These are phyloP conservation scores for Neurospora sp. DNA, from an alignment of 495 filamentous ascomycete genomes.

Conservation along the genomic window DNA sequence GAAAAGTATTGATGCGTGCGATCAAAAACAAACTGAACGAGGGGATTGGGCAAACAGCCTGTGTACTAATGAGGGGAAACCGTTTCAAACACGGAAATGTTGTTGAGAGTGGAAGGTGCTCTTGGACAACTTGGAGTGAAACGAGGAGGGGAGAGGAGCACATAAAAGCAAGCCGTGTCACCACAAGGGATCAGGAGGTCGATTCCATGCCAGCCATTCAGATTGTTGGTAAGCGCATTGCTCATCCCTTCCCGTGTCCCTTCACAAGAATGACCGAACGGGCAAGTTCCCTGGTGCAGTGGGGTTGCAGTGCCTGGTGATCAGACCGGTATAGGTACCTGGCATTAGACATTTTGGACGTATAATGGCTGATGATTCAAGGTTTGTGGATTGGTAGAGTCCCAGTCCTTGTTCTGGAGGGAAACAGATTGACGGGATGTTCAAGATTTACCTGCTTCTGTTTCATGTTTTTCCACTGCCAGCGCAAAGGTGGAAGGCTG, in stretches of 20 bases:
- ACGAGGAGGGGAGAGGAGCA: neutral
- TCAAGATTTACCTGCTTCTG: neutral
- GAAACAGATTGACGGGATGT: neutral
- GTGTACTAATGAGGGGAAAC: neutral
- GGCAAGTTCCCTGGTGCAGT: neutral
- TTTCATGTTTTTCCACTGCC: neutral
- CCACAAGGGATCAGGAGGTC: neutral
- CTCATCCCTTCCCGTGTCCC: neutral
- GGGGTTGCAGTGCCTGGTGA: neutral
- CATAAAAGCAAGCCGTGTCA: neutral
- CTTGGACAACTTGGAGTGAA: neutral
- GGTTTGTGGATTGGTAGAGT: neutral
- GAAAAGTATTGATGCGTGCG: neutral
- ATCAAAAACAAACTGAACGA: neutral
- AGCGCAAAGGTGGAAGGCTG: neutral
- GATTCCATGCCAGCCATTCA: neutral
- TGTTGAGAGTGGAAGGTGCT: neutral
- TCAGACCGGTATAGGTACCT: neutral
- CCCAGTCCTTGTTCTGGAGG: neutral
- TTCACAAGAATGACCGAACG: neutral
- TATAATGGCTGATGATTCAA: neutral
- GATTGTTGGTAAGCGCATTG: neutral
- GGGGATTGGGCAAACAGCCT: neutral
- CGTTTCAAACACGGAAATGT: neutral
- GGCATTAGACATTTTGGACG: neutral